These are phyloP conservation scores for Fusarium kyushuense DNA, from an alignment of 2,329 filamentous ascomycete species.

Conservation along the genomic window DNA sequence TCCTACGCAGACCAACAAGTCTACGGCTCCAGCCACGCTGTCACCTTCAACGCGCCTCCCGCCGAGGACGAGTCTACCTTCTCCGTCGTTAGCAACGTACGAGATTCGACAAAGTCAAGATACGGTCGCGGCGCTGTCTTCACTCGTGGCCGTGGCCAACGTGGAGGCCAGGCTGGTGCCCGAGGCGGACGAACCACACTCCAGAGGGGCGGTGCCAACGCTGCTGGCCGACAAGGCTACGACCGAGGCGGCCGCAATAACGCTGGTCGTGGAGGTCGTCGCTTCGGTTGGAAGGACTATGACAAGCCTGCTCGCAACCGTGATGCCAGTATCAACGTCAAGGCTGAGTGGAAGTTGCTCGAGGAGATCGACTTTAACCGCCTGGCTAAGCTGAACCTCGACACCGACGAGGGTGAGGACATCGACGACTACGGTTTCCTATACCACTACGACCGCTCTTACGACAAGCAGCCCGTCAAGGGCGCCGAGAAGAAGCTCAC, in stretches of 20 bases:
- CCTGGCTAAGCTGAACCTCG: slow-evolving; percentile 93
- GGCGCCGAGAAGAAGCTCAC: slow-evolving; percentile 87
- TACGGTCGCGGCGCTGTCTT: slow-evolving; percentile 93
- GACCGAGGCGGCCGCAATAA: slow-evolving; percentile 79
- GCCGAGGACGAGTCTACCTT: slow-evolving; percentile 97
- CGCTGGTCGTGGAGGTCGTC: slow-evolving; percentile 79
- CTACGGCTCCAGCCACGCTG: slow-evolving; percentile 89
- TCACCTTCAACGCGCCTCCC: slow-evolving; percentile 88
- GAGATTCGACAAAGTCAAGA: slow-evolving; percentile 85
- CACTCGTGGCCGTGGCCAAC: slow-evolving; percentile 86
- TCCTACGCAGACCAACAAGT: slow-evolving; percentile 84
- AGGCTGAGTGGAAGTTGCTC: slow-evolving; percentile 92
- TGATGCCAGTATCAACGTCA: slow-evolving; percentile 95
- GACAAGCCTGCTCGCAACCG: slow-evolving; percentile 98
- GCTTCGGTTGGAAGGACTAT: slow-evolving; percentile 98
- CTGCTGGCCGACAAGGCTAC: slow-evolving; percentile 65
- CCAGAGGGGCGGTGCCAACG: slow-evolving; percentile 78
- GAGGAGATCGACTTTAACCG: slow-evolving; percentile 99
- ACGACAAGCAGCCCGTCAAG: slow-evolving; percentile 94
- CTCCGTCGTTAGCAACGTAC: slow-evolving; percentile 96
- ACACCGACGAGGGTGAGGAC: slow-evolving; percentile 94
- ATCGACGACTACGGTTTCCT: slow-evolving; percentile 96
- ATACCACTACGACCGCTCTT: slow-evolving; percentile 96
- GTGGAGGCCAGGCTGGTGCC: slow-evolving; percentile 72
- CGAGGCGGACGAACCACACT: slow-evolving; percentile 73